Base-by-base conservation (phyloP, 306 rosid species). In the Macrotyloma uniflorum region DNA sequence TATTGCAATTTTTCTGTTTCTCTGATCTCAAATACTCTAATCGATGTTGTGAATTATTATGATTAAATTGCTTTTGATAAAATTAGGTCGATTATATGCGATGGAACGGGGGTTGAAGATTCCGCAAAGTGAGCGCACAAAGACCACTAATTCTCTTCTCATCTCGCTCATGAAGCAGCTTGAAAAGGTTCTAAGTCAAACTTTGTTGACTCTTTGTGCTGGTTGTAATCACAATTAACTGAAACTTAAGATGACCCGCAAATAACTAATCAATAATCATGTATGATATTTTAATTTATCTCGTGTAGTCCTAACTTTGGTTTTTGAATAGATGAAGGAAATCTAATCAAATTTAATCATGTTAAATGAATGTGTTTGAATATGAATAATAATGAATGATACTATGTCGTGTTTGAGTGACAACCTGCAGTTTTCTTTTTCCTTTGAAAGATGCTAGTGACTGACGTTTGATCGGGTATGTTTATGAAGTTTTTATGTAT, bases 91-190 rank as follows among this genome's bases (percentile, higher is more conserved):
- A 79, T 88, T 96, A 51, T 93, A 91, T 83, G 98, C 99, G 43
- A 96, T 96, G 99, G 99, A 96, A 71, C 88, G 94, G 46, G 99
- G 99, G 22, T 82, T 96, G 67, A 96, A 77, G 96, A 90, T 96
- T 85, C 96, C 98, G 26, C 93, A 83, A 87, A 78, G 75, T 81
- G 97, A 91, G 65, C 99, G 99, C 74, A 96, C 99, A 59, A 91
- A 96, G 83, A 96, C 97, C 49, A 96, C 99, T 19, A 93, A 84
- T 83, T 69, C 99, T 77, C 86, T 96, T 66, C 98, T 96, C 23
- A 35, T 93, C 80, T 96, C 99, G n/a, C 96, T 96, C 45, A 96
- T 96, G 97, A 96, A 96, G 8, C 99, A 96, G 83, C 98, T 96
- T 10, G 99, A 96, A 84, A 96, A 93, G 98, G 98, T 92, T 38